A percentile compares a stretch with the other conserved stretches of the same genome.
These are phyloP conservation scores for Arthrobotrys musiformis DNA, from an alignment of 2,329 filamentous ascomycete species.

Conservation along the genomic window DNA sequence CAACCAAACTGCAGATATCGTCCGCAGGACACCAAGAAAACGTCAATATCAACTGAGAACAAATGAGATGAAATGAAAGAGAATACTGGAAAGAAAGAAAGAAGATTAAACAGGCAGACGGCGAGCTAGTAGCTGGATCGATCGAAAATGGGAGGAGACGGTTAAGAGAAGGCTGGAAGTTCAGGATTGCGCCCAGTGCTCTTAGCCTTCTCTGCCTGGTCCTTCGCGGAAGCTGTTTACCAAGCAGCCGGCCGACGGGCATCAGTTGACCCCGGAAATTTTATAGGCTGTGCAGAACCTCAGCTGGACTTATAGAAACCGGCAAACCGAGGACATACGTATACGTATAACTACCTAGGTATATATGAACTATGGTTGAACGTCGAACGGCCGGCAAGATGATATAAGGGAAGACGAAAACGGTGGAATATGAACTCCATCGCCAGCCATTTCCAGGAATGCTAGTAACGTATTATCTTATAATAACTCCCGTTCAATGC, in stretches of 20 bases:
- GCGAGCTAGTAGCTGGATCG: too few species aligned
- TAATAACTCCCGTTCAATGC: constrained; percentile 18
- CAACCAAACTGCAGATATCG: too few species aligned
- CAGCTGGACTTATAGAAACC: not conserved
- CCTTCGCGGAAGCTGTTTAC: constrained; percentile 20
- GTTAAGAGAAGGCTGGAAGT: constrained; percentile 10
- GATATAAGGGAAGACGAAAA: too few species aligned
- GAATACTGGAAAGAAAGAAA: not conserved
- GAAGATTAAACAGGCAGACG: not conserved
- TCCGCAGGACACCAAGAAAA: not conserved
- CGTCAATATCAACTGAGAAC: not conserved
- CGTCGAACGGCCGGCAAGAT: not conserved
- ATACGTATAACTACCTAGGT: too few species aligned
- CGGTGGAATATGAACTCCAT: not conserved
- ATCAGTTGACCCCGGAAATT: constrained; percentile 15
- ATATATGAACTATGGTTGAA: too few species aligned
- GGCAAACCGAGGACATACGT: too few species aligned
- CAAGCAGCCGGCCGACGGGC: constrained; percentile 13
- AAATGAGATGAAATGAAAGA: not conserved
- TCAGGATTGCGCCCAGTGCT: constrained; percentile 17
- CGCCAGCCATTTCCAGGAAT: constrained; percentile 19
- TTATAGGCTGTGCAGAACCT: constrained; percentile 4
- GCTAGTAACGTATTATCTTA: constrained; percentile 7
- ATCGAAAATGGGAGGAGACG: constrained; percentile 14
- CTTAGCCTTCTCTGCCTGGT: constrained; percentile 24